Conservation (phyloP, 371 early-diverging fungal species). For the Rhizopus arrhizus region DNA sequence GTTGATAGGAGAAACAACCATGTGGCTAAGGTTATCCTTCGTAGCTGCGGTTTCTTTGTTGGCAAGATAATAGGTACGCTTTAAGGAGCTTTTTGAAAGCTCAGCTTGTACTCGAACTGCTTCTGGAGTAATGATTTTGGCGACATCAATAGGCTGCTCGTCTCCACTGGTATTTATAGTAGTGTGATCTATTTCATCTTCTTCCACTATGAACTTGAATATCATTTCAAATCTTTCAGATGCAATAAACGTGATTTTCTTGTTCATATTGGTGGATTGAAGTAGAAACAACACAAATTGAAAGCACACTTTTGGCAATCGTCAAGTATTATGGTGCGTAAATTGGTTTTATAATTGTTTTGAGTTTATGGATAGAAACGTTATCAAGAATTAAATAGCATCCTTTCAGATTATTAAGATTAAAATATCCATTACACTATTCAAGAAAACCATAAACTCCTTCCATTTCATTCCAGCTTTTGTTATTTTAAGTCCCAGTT, state of each 20-base stretch:
- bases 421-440: no score
- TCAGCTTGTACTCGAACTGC: constrained; percentile 7
- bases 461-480: no score
- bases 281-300: constrained; percentile 11
- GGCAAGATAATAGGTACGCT: constrained; percentile 8
- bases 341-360: neutral
- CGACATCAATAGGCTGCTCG: constrained; percentile 6
- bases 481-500: no score
- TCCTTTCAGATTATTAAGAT: no score
- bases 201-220: constrained; percentile 14
- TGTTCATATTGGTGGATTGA: constrained; percentile 10
- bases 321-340: constrained; percentile 13
- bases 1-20: constrained; percentile 16
- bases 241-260: constrained; percentile 10
- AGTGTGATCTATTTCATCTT: constrained; percentile 12
- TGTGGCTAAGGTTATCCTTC: constrained; percentile 9
- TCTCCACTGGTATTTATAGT: constrained; percentile 14
- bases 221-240: constrained; percentile 16
- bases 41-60: constrained; percentile 7
- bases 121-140: constrained; percentile 13
- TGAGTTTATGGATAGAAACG: no score
- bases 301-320: constrained; percentile 11
- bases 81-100: neutral
- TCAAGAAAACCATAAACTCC: no score
- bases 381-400: no score